Evolutionary conservation across 495 filamentous ascomycete genomes (phyloP), one percentile per base, ranked within the genome.

Genomic region (Aspergillus diversus): DNA sequence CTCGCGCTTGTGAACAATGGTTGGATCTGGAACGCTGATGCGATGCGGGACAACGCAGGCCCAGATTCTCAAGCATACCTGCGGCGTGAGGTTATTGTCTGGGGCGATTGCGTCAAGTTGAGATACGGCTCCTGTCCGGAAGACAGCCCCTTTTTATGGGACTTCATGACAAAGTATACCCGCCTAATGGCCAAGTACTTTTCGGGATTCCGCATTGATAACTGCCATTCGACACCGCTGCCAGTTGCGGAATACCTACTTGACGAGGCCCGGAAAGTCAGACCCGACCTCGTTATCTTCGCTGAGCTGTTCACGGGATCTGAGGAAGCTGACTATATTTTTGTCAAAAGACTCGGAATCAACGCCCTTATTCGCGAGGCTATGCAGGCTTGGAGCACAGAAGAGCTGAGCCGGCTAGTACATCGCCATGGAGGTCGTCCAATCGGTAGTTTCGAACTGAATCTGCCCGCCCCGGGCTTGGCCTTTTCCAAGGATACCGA

Each of bases 1-100:
- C 77, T 98, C 37, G 91, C 92, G 4, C 76, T 99, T 16, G 93
- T 89, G 34, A 97, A 97, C 76, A 99, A 99, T 71, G 96, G 96
- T 60, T 99, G 96, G 96, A 92, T 98, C 17, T 99, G 96, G 96
- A 92, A 91, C 64, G 93, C 95, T 13, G 92, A 97, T 71, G 93
- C 92, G 0, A 84, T 98, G 76, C 86, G 90, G 31, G 96, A 99
- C 74, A 94, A 97, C 71, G 96, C 96, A 16, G 96, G 96, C 0
- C 89, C 91, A 0, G 75, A 90, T 46, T 97, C 94, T 3, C 89
- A 88, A 46, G 91, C 94, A 39, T 99, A 99, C 68, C 83, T 98
- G 6, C 87, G 92, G 27, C 86, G 96, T 47, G 92, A 99, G 74
- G 92, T 99, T 54, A 98, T 99, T 65, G 90, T 96, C 42, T 99